A percentile compares a stretch with the other conserved stretches of the same genome.
phyloP scores from a whole-genome alignment of 1,284 basidiomycete species.

The Anthracocystis walkeri region DNA sequence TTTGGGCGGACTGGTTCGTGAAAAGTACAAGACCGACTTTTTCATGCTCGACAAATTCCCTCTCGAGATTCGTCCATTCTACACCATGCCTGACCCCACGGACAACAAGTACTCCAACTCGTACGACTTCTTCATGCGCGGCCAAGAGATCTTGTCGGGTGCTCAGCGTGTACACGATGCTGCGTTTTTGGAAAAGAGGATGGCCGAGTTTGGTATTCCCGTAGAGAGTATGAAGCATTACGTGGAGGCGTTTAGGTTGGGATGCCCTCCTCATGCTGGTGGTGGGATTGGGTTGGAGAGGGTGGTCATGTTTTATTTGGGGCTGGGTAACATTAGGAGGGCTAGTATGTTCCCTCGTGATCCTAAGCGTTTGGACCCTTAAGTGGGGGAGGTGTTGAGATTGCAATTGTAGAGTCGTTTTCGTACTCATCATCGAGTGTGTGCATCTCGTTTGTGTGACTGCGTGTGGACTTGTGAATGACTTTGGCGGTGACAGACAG shows the following conservation, averaged over 20 bases:
- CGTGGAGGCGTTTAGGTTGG: conserved; percentile 92
- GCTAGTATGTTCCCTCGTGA: conserved; percentile 89
- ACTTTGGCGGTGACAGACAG: too few relatives aligned
- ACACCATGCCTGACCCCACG: conserved; percentile 69
- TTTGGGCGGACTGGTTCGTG: conserved; percentile 62
- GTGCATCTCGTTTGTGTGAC: too few relatives aligned
- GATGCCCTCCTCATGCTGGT: conserved; percentile 82
- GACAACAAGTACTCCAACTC: conserved; percentile 83
- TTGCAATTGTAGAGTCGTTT: not conserved
- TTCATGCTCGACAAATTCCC: conserved; percentile 70
- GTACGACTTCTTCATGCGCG: conserved; percentile 99
- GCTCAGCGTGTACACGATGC: conserved; percentile 97
- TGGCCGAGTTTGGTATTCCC: conserved; percentile 80
- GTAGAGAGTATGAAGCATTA: conserved; percentile 89
- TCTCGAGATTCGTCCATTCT: conserved; percentile 66
- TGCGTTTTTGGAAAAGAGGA: conserved; percentile 81
- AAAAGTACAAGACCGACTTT: conserved; percentile 69
- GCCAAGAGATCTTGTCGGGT: conserved; percentile 96
- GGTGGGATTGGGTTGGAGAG: conserved; percentile 82
- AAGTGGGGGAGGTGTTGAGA: not conserved
- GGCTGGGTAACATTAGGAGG: conserved; percentile 86
- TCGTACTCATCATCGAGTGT: not conserved
- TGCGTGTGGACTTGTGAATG: too few relatives aligned
- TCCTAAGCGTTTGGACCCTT: conserved; percentile 69
- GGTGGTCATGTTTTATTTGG: conserved; percentile 85